These are phyloP conservation scores for Simplicillium sp. DNA, from an alignment of 2,329 filamentous ascomycete species.

Conservation along the genomic window DNA sequence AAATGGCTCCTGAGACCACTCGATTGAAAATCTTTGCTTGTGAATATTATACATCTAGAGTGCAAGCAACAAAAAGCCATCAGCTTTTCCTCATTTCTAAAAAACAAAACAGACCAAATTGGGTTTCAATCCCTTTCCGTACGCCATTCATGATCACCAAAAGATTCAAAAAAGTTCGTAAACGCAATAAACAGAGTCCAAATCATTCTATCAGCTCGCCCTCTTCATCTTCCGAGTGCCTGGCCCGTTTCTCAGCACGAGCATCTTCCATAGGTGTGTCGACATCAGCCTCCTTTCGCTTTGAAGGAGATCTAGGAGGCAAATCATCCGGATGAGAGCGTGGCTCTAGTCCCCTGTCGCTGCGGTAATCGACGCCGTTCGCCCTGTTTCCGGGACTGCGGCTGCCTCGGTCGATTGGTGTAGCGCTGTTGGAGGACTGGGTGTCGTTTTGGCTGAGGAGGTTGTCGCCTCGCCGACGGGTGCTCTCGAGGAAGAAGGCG, in stretches of 20 bases:
- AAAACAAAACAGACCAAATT: too few species aligned
- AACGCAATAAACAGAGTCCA: too few species aligned
- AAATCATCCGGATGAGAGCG: slow-evolving; percentile 24
- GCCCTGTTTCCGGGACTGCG: slow-evolving; percentile 33
- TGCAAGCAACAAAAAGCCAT: too few species aligned
- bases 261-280: slow-evolving; percentile 20
- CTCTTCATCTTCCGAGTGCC: slow-evolving; percentile 34
- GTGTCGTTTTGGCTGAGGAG: slow-evolving; percentile 30
- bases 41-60: too few species aligned
- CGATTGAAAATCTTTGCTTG: too few species aligned
- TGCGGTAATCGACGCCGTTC: slow-evolving; percentile 28
- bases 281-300: slow-evolving; percentile 29
- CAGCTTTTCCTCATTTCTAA: too few species aligned
- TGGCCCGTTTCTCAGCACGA: slow-evolving; percentile 32
- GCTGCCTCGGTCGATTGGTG: slow-evolving; percentile 38
- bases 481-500: slow-evolving; percentile 46
- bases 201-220: slow-evolving; percentile 30
- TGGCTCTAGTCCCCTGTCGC: slow-evolving; percentile 14
- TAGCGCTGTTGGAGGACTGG: slow-evolving; percentile 38
- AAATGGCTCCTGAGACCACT: too few species aligned
- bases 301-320: slow-evolving; percentile 25
- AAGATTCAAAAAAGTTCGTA: too few species aligned
- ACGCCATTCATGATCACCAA: too few species aligned
- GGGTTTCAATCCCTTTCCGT: too few species aligned
- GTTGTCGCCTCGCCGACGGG: slow-evolving; percentile 38